Evolutionary conservation across 768 basidiomycete genomes (phyloP), one percentile per base, ranked within the genome.

Genomic region (Stropharia rugosoannulata): DNA sequence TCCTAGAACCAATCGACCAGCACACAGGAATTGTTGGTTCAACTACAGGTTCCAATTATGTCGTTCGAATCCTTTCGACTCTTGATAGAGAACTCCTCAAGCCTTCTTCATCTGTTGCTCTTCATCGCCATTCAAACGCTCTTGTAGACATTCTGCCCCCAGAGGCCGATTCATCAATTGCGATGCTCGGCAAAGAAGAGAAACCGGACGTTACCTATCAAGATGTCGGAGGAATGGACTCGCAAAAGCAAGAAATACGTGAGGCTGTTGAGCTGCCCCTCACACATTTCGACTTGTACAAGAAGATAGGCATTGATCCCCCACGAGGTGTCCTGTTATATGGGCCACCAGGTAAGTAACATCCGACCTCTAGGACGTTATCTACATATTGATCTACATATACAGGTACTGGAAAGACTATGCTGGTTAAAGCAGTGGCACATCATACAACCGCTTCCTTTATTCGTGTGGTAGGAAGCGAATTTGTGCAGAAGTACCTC

Each of bases 381-480:
- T 32, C 29, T 32, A 32, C 2, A 32, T 7, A 32, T 4, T 32
- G 9, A 32, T 4, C 5, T 1, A 32, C 5, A 7, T 4, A 32
- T 32, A 32, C 46, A 95, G 96, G 97, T 59, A 99, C 97, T 2
- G 97, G 97, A 27, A 97, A 97, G 72, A 97, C 94, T 0, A 98
- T 99, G 95, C 78, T 99, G 59, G 97, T 98, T 49, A 99, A 98
- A 71, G 97, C 97, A n/a, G 97, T 99, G 25, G 97, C 97, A 19
- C 89, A 95, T 68, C 93, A 98, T 69, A 98, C 97, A 37, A 95
- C 94, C 1, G 97, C 97, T 7, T 80, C 93, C 11, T 99, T 99
- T 78, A 98, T 99, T 64, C 92, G 97, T 38, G 97, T 99, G 15
- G 95, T 97, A 29, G 97, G 97, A 18, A 93, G 90, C 64, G 97